Evolutionary conservation across 495 filamentous ascomycete genomes (phyloP).

Genomic region (Neurospora terricola): DNA sequence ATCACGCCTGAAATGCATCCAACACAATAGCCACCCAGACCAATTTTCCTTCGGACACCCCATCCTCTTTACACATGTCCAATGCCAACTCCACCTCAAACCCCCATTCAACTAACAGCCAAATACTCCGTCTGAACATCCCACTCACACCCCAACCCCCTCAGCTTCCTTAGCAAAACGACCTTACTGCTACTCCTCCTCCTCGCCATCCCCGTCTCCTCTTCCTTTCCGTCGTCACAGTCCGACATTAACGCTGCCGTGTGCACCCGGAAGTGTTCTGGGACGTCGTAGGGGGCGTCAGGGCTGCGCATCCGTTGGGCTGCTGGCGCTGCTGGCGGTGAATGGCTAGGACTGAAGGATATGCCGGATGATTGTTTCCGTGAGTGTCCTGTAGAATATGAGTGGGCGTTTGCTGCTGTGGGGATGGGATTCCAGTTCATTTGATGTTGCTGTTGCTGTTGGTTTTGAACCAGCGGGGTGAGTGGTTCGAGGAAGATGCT

Average conservation of each 20-base stretch:
- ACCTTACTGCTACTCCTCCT: constrained; percentile 23
- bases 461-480: constrained; percentile 1
- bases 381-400: background rate
- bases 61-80: too few relatives aligned
- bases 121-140: constrained; percentile 21
- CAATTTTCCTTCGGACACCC: too few relatives aligned
- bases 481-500: constrained; percentile 5
- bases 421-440: background rate
- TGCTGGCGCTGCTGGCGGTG: background rate
- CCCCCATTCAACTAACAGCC: constrained; percentile 6
- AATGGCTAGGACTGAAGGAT: background rate
- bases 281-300: constrained; percentile 24
- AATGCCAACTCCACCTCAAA: background rate
- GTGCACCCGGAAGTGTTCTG: constrained; percentile 20
- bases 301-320: constrained; percentile 4
- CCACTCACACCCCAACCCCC: constrained; percentile 17
- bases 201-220: constrained; percentile 9
- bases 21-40: too few relatives aligned
- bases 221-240: background rate
- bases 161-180: constrained; percentile 21
- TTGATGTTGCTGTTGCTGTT: background rate
- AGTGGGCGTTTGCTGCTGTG: background rate
- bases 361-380: background rate
- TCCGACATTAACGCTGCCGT: constrained; percentile 13
- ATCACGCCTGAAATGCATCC: background rate